Evolutionary conservation across 106 monocot species (phyloP), one percentile per base, ranked within the genome.

Genomic region (Dendrobium nobile): DNA sequence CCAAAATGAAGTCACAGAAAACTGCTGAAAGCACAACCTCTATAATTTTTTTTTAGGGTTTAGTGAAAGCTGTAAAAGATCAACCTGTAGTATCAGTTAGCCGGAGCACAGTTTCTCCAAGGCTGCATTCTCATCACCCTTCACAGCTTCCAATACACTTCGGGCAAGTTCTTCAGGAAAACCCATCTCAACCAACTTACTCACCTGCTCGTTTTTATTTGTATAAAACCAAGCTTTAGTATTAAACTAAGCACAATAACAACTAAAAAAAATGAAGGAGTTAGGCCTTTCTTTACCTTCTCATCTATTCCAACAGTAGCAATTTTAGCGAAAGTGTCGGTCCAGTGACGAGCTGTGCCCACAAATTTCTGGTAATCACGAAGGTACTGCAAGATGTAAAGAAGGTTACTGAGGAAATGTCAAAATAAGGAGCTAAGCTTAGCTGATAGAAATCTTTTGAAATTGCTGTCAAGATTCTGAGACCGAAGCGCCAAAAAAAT

Each of bases 91-190:
- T 4, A 0, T 28, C 61, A 43, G 17, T 86, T 75, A 93, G 37
- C 89, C 78, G 19, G 98, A 88, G 77, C 99, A 99, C 22, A 95
- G 93, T 81, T 88, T 92, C 82, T 97, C 97, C 41, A 97, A 89
- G 54, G 97, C 97, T 84, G 90, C 75, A 79, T 93, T 95, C 83
- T 99, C 99, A 68, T 99, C 99, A n/a, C 99, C 99, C 77, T 91
- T 88, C 18, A 90, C 95, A 33, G 77, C 81, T 45, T 95, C 86
- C 80, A 99, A 82, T 0, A 90, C 78, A 76, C 85, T 85, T 80
- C 93, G 93, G 79, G 88, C 99, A 16, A 88, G 13, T 17, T 88
- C 86, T 75, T 99, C 93, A 2, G 95, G 90, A 76, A 93, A 95
- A 37, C 95, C 95, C 98, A 98, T 98, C 85, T 98, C 98, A 27